Base-by-base conservation (phyloP, 371 early-diverging fungal genomes). In the Rhizomucor pusillus region DNA sequence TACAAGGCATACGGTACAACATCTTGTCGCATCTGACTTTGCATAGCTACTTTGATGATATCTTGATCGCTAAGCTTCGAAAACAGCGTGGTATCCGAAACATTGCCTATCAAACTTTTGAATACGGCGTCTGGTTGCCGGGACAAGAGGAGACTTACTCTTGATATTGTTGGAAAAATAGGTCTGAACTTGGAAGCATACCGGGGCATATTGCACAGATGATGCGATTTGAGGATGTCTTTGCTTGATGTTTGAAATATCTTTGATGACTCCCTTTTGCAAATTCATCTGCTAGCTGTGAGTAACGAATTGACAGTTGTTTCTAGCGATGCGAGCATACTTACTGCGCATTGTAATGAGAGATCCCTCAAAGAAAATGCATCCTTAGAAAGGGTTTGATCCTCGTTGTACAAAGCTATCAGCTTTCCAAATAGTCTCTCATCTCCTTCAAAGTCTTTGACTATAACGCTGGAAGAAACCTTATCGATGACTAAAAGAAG, bases 361-460 rank as follows among this genome's bases (percentile, higher is more conserved):
- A 90, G 68, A 47, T 91, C 92, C 11, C 91, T 83, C 24, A 90
- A 66, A 33, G 84, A 86, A 57, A 89, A 90, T 5, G 83, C 89
- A 50, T 90, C 89, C 57, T 71, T 73, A 9, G 90, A 86, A 52
- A 81, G 72, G 25, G 86, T 84, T 58, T 90, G 91, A 40, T 80
- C 79, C 54, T 88, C 88, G 54, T 89, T 89, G 60, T 89, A 91
- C 47, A 91, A 66, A 20, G 74, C 71, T 29, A 88, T 74, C 41
- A 91, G 60, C 60, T 87, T 85, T 19, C 73, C 78, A 66, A 91
- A 84, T 45, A 89, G 65, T 16, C 80, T 80, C 58, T 91, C 91
- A 41, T 88, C 87, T n/a, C 75, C 74, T 18, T 79, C 79, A 62
- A 90, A 82, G 48, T 91, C 92, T 37, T 67, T 75, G 34, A 80